Evolutionary conservation across 2,329 filamentous ascomycete species (phyloP).

Genomic region (Lasiodiplodia theobromae): DNA sequence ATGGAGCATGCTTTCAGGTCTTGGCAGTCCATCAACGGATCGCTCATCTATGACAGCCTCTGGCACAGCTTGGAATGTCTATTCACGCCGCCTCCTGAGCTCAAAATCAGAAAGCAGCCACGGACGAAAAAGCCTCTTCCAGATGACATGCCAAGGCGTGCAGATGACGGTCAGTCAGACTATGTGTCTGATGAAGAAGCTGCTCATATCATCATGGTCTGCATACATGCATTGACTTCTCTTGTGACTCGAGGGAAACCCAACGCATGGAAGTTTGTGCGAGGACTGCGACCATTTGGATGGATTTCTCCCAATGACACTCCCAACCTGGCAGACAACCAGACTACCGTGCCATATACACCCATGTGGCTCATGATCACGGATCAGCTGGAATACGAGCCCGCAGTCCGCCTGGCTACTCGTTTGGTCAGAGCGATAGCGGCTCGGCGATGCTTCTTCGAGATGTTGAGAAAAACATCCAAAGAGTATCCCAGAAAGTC

Average conservation of each 20-base stretch:
- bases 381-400: conserved; percentile 60
- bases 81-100: conserved; percentile 44
- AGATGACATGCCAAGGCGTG: conserved; percentile 1
- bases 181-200: conserved; percentile 42
- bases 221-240: conserved; percentile 50
- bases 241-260: conserved; percentile 39
- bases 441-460: conserved; percentile 57
- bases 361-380: conserved; percentile 36
- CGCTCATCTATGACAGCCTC: conserved; percentile 47
- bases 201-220: conserved; percentile 50
- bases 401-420: conserved; percentile 58
- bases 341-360: conserved; percentile 17
- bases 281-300: conserved; percentile 13
- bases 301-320: conserved; percentile 23
- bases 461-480: conserved; percentile 49
- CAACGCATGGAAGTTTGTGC: conserved; percentile 28
- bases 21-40: conserved; percentile 44
- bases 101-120: conserved; percentile 32
- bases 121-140: not conserved
- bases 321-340: conserved; percentile 12
- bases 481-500: not conserved
- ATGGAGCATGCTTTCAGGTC: conserved; percentile 42
- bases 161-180: not conserved
- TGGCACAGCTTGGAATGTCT: conserved; percentile 42
- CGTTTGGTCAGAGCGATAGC: conserved; percentile 58